These are phyloP conservation scores for Penicillium manginii DNA, from an alignment of 495 filamentous ascomycete genomes.

Conservation along the genomic window DNA sequence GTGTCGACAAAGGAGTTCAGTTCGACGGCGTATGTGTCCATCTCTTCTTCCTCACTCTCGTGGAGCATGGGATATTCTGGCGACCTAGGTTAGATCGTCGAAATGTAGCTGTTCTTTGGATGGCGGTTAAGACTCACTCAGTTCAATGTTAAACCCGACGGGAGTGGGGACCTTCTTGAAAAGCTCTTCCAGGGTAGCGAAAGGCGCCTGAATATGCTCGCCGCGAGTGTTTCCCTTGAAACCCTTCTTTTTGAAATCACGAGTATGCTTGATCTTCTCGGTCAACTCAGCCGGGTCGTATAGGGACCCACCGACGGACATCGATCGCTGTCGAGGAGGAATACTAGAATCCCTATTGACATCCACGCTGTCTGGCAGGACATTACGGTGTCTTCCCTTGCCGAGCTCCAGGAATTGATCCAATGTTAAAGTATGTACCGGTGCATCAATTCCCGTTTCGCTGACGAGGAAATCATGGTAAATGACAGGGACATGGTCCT, in stretches of 20 bases:
- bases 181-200: slow-evolving; percentile 92
- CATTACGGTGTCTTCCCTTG: slow-evolving; percentile 35
- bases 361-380: slow-evolving; percentile 20
- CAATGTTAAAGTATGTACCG: slow-evolving; percentile 90
- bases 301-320: slow-evolving; percentile 60
- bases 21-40: slow-evolving; percentile 97
- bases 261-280: slow-evolving; percentile 96
- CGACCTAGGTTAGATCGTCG: slow-evolving; percentile 35
- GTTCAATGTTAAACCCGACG: slow-evolving; percentile 97
- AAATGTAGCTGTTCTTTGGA: slow-evolving; percentile 31
- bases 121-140: slow-evolving; percentile 60
- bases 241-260: slow-evolving; percentile 88
- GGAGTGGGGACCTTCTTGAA: slow-evolving; percentile 79
- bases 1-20: slow-evolving; percentile 97
- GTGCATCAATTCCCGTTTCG: slow-evolving; percentile 96
- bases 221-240: slow-evolving; percentile 96
- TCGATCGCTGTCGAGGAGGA: slow-evolving; percentile 50
- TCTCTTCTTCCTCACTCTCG: slow-evolving; percentile 91
- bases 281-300: slow-evolving; percentile 63
- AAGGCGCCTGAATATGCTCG: slow-evolving; percentile 90
- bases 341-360: slow-evolving; percentile 22
- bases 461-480: slow-evolving; percentile 99
- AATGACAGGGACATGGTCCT: slow-evolving; percentile 97
- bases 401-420: slow-evolving; percentile 92
- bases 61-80: slow-evolving; percentile 93